A percentile compares a stretch with the other conserved stretches of the same genome.
Conservation (phyloP, 169 alveolate species). For the Plasmodium vinckei region DNA sequence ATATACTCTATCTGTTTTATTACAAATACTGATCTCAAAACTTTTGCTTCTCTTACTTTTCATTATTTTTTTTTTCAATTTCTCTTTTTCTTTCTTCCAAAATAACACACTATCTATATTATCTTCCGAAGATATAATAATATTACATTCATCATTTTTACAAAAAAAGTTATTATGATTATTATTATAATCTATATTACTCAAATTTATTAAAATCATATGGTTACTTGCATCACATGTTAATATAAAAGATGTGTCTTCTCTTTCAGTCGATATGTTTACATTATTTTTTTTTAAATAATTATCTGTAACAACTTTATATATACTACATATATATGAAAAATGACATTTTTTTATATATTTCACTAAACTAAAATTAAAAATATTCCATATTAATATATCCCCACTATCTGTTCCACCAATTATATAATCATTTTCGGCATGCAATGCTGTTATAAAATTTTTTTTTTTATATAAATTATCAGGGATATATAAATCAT, state of each 20-base stretch:
- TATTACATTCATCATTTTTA: slow-evolving; percentile 60
- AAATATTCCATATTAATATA: slow-evolving; percentile 53
- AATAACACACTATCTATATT: not conserved
- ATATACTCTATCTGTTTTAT: not conserved
- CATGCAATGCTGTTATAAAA: slow-evolving; percentile 40
- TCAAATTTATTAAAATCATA: slow-evolving; percentile 40
- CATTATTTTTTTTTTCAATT: not conserved
- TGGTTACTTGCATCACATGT: slow-evolving; percentile 49
- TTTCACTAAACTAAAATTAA: slow-evolving; percentile 17
- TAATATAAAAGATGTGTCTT: slow-evolving; percentile 32
- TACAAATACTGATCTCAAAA: no score
- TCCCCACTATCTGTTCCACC: slow-evolving; percentile 70
- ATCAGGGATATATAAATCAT: slow-evolving; percentile 1
- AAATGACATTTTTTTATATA: slow-evolving; percentile 49
- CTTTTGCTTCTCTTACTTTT: not conserved
- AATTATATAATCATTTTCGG: slow-evolving; percentile 15
- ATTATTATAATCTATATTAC: slow-evolving; percentile 13
- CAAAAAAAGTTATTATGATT: slow-evolving; percentile 24
- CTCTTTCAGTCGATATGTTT: not conserved
- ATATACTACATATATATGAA: slow-evolving; percentile 53
- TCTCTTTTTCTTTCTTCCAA: not conserved
- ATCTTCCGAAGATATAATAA: slow-evolving; percentile 35
- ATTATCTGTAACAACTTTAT: slow-evolving; percentile 61
- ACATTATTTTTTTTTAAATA: not conserved
- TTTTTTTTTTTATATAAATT: not conserved